Evolutionary conservation across 2,329 filamentous ascomycete species (phyloP).

Genomic region (Scopulariopsis brevicaulis): DNA sequence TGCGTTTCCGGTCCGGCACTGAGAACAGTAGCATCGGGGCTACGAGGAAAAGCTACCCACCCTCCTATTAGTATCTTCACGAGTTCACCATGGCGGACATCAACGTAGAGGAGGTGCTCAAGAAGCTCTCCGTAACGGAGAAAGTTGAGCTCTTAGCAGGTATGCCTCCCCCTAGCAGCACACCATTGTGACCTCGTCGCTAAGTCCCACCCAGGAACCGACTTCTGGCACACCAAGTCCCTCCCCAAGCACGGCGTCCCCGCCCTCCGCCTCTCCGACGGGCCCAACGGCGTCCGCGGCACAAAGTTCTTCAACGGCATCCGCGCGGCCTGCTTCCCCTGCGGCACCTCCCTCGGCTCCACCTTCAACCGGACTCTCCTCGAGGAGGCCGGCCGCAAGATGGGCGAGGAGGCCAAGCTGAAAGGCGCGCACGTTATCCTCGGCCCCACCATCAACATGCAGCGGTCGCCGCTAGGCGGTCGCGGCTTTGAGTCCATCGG

Average conservation of each 20-base stretch:
- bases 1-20: background rate
- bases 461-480: constrained; percentile 46
- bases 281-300: constrained; percentile 59
- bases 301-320: constrained; percentile 57
- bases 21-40: background rate
- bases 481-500: constrained; percentile 48
- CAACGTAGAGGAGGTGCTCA: constrained; percentile 40
- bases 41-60: background rate
- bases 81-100: constrained; percentile 32
- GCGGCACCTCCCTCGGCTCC: constrained; percentile 43
- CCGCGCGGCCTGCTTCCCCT: constrained; percentile 49
- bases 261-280: constrained; percentile 54
- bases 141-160: constrained; percentile 42
- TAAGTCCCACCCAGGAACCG: constrained; percentile 33
- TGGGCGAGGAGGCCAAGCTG: constrained; percentile 40
- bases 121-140: constrained; percentile 38
- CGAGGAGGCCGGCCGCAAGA: constrained; percentile 34
- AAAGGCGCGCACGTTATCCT: constrained; percentile 48
- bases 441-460: constrained; percentile 53
- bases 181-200: background rate
- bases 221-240: constrained; percentile 59
- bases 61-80: constrained; percentile 1
- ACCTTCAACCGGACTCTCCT: constrained; percentile 45
- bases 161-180: constrained; percentile 11
- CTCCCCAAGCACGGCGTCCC: constrained; percentile 50